These are phyloP conservation scores for Xylaria bambusicola DNA, from an alignment of 495 filamentous ascomycete genomes.

Conservation along the genomic window DNA sequence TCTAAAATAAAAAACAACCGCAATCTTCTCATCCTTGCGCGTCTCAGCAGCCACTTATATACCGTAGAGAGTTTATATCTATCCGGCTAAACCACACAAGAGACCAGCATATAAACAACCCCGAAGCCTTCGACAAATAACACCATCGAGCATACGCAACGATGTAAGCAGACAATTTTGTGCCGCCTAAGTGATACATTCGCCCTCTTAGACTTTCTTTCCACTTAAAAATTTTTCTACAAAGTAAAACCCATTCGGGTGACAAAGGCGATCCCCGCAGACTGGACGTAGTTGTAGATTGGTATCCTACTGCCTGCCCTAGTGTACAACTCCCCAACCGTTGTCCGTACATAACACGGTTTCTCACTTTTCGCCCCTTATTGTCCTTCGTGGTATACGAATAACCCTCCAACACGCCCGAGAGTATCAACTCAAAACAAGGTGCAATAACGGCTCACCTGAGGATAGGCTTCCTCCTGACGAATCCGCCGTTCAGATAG, in stretches of 20 bases:
- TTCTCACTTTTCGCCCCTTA: not conserved
- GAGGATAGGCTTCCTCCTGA: not conserved
- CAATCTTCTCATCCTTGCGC: no score
- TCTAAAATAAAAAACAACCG: no score
- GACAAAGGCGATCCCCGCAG: no score
- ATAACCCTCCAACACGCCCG: constrained; percentile 5
- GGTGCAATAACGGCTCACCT: not conserved
- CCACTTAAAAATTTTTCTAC: not conserved
- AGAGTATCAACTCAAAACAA: constrained; percentile 19
- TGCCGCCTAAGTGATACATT: no score
- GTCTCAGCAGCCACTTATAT: not conserved
- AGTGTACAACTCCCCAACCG: constrained; percentile 8
- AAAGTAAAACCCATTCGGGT: not conserved
- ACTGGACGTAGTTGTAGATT: constrained; percentile 4
- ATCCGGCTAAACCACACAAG: not conserved
- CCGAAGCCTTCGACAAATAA: not conserved
- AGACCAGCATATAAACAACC: not conserved
- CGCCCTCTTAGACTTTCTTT: no score
- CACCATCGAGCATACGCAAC: not conserved
- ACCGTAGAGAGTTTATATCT: not conserved
- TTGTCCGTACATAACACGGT: not conserved
- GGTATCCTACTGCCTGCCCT: constrained; percentile 10
- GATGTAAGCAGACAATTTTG: not conserved
- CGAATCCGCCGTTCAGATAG: not conserved
- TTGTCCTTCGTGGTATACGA: constrained; percentile 5